These are phyloP conservation scores for Caryopteris hybrid DNA, from an alignment of 305 asterid species.

Conservation along the genomic window DNA sequence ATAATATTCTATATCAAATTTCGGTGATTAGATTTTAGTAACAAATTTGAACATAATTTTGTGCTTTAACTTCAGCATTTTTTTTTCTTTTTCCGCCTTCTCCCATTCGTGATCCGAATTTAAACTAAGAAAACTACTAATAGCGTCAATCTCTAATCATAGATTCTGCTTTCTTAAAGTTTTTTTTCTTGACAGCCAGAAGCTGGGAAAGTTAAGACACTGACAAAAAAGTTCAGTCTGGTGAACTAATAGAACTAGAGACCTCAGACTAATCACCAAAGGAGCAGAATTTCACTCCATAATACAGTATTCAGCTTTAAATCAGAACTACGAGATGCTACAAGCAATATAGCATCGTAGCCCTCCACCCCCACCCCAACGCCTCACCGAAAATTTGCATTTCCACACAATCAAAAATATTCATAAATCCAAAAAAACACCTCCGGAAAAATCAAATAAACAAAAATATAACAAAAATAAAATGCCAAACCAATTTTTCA, in stretches of 20 bases:
- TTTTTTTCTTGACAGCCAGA: constrained; percentile 9
- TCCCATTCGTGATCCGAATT: constrained; percentile 4
- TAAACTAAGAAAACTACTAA: background rate
- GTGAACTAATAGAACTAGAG: background rate
- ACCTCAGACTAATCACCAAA: background rate
- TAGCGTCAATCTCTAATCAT: background rate
- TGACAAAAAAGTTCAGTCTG: background rate
- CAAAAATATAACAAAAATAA: no score
- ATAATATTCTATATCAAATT: background rate
- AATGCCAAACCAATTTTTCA: no score
- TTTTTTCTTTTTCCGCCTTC: background rate
- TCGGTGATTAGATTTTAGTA: background rate
- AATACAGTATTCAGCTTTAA: background rate
- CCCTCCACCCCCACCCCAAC: no score
- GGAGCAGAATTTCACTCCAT: background rate
- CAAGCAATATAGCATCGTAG: background rate
- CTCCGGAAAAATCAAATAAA: background rate
- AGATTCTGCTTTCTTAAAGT: background rate
- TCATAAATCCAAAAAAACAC: background rate
- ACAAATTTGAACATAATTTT: background rate
- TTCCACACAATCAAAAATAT: background rate
- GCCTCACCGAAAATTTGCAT: no score
- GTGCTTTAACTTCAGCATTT: background rate
- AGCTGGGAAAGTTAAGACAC: background rate
- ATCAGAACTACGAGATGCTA: background rate